Evolutionary conservation across 805 yeast genomes (phyloP).

Genomic region (Clavispora santaluciae): DNA sequence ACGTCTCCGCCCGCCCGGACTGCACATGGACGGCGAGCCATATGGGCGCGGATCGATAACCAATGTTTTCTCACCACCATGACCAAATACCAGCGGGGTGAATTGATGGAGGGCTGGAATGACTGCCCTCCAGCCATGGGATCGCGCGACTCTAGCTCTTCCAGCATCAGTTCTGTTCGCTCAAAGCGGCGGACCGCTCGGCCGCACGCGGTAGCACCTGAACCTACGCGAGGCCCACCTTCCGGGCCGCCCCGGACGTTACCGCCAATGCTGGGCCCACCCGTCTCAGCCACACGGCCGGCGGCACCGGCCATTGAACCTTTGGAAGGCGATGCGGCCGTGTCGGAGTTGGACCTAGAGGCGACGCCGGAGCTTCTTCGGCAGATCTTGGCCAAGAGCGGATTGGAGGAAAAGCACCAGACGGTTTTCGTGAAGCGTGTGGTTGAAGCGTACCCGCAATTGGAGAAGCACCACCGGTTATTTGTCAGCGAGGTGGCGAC

Average conservation of each 20-base stretch:
- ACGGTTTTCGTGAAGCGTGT: conserved; percentile 7
- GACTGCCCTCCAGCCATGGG: conserved; percentile 47
- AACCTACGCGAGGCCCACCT: not conserved
- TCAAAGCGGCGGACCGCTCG: conserved; percentile 2
- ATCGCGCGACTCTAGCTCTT: not conserved
- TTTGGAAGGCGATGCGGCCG: not conserved
- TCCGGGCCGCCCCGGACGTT: not conserved
- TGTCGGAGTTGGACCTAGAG: not conserved
- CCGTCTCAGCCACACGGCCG: not conserved
- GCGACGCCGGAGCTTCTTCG: conserved; percentile 6
- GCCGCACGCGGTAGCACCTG: not conserved
- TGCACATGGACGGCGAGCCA: too few species aligned
- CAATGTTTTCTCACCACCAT: conserved; percentile 7
- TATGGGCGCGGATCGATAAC: not conserved
- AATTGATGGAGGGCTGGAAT: conserved; percentile 52
- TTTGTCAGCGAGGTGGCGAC: conserved; percentile 10
- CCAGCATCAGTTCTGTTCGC: conserved; percentile 1
- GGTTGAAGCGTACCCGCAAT: conserved; percentile 7
- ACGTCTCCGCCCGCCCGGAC: too few species aligned
- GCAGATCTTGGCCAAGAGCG: conserved; percentile 2
- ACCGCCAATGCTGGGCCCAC: not conserved
- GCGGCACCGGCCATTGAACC: not conserved
- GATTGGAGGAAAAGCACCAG: conserved; percentile 5
- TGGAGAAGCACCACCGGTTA: conserved; percentile 8
- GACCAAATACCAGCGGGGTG: conserved; percentile 36